These are phyloP conservation scores for Rhododendron mucronatum DNA, from an alignment of 148 eudicot species.

Conservation along the genomic window DNA sequence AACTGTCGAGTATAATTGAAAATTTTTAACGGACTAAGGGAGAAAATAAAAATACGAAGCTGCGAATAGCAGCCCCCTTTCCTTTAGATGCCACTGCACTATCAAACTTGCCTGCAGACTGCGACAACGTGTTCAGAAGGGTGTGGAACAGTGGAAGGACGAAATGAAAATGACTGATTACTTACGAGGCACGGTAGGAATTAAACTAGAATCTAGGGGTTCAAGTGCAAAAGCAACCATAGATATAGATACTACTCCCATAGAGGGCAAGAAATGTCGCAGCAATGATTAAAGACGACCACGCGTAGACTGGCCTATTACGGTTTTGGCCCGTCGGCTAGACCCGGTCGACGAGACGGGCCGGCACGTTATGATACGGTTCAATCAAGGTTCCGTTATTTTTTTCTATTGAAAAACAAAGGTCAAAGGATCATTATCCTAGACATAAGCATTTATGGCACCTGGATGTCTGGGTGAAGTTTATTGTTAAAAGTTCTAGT, in stretches of 20 bases:
- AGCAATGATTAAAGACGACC: neutral
- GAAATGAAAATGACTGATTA: neutral
- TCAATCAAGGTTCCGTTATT: neutral
- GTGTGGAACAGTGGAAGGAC: neutral
- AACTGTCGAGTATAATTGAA: no score
- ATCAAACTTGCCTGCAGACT: neutral
- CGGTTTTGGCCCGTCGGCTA: slow-evolving; percentile 7
- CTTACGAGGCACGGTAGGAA: neutral
- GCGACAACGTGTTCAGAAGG: no score
- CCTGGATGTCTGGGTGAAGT: neutral
- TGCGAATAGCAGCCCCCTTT: no score
- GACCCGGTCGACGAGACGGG: neutral
- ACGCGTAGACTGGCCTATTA: slow-evolving; percentile 13
- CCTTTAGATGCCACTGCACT: neutral
- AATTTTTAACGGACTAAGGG: no score
- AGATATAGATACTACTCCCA: no score
- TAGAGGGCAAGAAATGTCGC: neutral
- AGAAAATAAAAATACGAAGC: no score
- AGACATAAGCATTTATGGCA: neutral
- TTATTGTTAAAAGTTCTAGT: no score
- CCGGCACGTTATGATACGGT: neutral
- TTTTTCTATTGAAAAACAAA: neutral
- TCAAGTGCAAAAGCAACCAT: neutral
- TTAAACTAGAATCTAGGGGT: neutral
- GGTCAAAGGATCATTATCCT: neutral